Base-by-base conservation (phyloP, 257 asterid genomes). In the Capsicum baccatum region DNA sequence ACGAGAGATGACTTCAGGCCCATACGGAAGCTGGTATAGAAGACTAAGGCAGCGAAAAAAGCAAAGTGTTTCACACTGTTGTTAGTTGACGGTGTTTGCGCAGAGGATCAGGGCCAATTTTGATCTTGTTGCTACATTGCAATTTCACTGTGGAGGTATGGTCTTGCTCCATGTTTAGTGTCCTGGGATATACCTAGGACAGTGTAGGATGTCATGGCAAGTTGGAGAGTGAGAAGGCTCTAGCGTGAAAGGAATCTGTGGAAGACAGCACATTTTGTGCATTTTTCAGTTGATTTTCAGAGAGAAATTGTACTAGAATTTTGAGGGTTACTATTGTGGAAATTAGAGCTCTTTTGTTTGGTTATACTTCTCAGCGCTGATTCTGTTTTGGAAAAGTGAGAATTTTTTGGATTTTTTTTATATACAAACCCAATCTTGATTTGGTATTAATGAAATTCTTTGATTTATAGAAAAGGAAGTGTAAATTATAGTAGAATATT, bases 1-100 rank as follows among this genome's bases (percentile, higher is more conserved):
- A 55, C 16, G 82, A 54, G 82, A 78, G 50, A 0, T 55, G 82
- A 54, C 64, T 33, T 78, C 66, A 78, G 33, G 16, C 10, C 82
- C 82, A 78, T 4, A 78, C 15, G 64, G 0, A 26, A 78, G 82
- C 82, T 26, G 19, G 26, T 78, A 26, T 26, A 15, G 64, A 0
- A 6, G 81, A 54, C 14, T 19, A 48, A 78, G 66, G 63, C 82
- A 54, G 33, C 16, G 15, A 15, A 54, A 13, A 12, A 6, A 11
- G 19, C 4, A 6, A 6, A 50, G 59, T 48, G 6, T 11, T 1
- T 11, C 58, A 21, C 19, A 11, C 12, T 39, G 37, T 19, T 67
- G 19, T 74, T 17, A 15, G 60, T 50, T 50, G 62, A 59, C 33
- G n/a, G 60, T 19, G 10, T 48, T 12, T 48, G 54, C 8, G 12